Percentiles rank a stretch among this genome's conserved stretches.
These are phyloP conservation scores for Pleurotus giganteus DNA, from an alignment of 768 basidiomycete genomes.

Conservation along the genomic window DNA sequence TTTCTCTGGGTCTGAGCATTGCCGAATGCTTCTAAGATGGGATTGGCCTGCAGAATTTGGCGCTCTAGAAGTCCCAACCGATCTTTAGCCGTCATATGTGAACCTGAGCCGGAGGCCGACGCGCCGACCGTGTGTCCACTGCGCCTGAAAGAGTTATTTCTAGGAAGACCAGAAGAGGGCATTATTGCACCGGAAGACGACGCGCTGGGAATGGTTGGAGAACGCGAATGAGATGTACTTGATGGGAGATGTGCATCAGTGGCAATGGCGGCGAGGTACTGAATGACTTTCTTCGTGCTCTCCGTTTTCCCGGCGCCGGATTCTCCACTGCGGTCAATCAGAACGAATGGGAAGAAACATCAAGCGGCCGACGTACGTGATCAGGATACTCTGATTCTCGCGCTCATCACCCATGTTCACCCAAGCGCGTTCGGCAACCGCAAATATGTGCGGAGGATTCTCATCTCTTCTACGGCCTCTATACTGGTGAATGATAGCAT, in stretches of 20 bases:
- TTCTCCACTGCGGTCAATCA: constrained; percentile 67
- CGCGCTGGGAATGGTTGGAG: constrained; percentile 56
- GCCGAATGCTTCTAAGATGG: constrained; percentile 95
- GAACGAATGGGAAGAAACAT: constrained; percentile 8
- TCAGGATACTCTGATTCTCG: constrained; percentile 96
- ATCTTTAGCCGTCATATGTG: constrained; percentile 58
- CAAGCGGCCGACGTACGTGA: constrained; percentile 69
- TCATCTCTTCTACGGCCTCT: constrained; percentile 86
- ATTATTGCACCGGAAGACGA: constrained; percentile 50
- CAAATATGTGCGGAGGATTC: constrained; percentile 95
- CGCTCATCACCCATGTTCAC: constrained; percentile 96
- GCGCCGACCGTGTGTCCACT: constrained; percentile 48
- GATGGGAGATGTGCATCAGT: constrained; percentile 65
- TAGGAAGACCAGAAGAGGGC: constrained; percentile 66
- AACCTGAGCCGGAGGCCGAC: constrained; percentile 42
- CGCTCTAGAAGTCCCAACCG: constrained; percentile 87
- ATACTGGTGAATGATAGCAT: constrained; percentile 86
- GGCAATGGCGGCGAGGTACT: constrained; percentile 97
- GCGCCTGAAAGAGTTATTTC: constrained; percentile 54
- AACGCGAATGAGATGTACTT: constrained; percentile 61
- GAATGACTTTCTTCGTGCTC: constrained; percentile 98
- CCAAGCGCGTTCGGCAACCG: constrained; percentile 97
- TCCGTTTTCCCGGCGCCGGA: constrained; percentile 99
- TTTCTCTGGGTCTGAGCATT: constrained; percentile 98
- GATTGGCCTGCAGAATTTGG: constrained; percentile 97